A percentile compares a stretch with the other conserved stretches of the same genome.
Evolutionary conservation across 2,329 filamentous ascomycete species (phyloP).

Genomic region (Colletotrichum higginsianum): DNA sequence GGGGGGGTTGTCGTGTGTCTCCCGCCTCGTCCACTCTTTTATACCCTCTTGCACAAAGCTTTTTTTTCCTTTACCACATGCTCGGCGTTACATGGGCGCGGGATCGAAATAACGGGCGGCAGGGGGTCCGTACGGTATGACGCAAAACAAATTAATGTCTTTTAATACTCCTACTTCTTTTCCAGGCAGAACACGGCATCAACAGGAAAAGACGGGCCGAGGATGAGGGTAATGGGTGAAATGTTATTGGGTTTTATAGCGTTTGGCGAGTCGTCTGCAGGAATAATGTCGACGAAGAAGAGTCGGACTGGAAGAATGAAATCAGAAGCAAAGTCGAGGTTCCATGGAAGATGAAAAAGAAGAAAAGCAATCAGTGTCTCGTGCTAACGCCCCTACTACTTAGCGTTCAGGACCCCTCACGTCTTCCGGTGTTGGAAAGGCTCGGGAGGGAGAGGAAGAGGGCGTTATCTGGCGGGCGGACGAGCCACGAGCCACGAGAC

Average conservation of each 20-base stretch:
- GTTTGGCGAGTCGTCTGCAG: constrained; percentile 4
- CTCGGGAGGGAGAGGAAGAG: neutral
- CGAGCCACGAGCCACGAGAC: constrained; percentile 23
- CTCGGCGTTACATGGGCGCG: constrained; percentile 36
- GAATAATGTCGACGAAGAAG: neutral
- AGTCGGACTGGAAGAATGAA: neutral
- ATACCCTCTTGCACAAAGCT: constrained; percentile 37
- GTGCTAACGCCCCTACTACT: neutral
- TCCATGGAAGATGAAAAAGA: neutral
- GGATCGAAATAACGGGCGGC: neutral
- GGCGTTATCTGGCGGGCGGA: neutral
- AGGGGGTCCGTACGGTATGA: neutral
- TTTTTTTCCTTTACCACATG: constrained; percentile 25
- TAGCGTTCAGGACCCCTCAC: neutral
- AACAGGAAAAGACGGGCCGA: neutral
- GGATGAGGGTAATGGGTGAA: neutral
- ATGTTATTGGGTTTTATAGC: constrained; percentile 6
- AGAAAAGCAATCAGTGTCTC: neutral
- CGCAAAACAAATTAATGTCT: constrained; percentile 31
- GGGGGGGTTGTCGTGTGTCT: constrained; percentile 17
- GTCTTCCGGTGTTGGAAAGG: neutral
- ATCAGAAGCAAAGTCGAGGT: constrained; percentile 1
- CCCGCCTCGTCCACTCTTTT: constrained; percentile 38
- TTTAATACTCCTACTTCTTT: constrained; percentile 23
- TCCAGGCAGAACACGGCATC: constrained; percentile 31